Base-by-base conservation (phyloP, 1,284 basidiomycete species). In the Irpex lacteus region DNA sequence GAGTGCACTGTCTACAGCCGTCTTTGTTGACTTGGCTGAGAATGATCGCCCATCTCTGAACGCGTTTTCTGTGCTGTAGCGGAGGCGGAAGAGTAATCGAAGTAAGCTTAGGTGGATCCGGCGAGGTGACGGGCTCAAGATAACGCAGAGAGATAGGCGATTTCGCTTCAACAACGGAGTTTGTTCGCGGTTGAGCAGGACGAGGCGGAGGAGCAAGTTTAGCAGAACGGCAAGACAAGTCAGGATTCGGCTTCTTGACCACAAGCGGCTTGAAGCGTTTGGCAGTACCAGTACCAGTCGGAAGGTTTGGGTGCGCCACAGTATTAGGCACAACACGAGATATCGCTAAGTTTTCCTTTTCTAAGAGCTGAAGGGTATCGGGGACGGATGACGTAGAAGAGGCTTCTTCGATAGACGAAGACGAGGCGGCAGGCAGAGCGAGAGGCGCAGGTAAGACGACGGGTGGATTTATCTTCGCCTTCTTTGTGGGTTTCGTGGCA, bases 41-140 rank as follows among this genome's bases (percentile, higher is more conserved):
- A n/a, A 86, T 76, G 19, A 90, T 63, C 4, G 89, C 80, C 75
- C 85, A 84, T 2, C 67, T 70, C n/a, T 78, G 71, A 2, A 88
- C 82, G 59, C 76, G 78, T 70, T 82, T 88, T 52, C 88, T 77
- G 61, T 89, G 82, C 0, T 82, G 77, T 5, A 87, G 69, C 21
- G 80, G 81, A 0, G 88, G 88, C 4, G 89, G 88, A 32, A 86
- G 67, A 6, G 79, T 75, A 57, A 90, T 83, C 9, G 75, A 68
- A 9, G 70, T 65, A n/a, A 89, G 71, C 2, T 67, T 49, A 1
- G 73, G 68, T 19, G 67, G 52, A 60, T 65, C 58, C 19, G 67
- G 21, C 38, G 64, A 11, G 8, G 61, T 32, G 73, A 69, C 55
- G 80, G 75, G 53, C 82, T 78, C 3, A 83, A 73, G 65, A 74